Percentiles rank a stretch among this genome's conserved stretches.
Conservation (phyloP, 768 basidiomycete genomes). For the Naematelia aurantialba region DNA sequence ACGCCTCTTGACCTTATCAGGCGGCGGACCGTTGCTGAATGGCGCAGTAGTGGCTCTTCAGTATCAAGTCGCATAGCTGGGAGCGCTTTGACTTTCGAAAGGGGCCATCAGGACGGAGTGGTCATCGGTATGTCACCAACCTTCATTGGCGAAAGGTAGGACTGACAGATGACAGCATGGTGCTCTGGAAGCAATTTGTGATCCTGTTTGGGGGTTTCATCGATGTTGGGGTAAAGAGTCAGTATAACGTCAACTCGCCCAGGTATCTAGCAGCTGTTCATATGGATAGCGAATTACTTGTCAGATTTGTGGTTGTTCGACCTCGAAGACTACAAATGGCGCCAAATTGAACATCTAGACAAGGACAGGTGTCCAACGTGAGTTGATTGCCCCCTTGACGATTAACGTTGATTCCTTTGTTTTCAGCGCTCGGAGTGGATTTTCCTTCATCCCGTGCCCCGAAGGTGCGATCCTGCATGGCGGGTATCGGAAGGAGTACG, state of each 20-base stretch:
- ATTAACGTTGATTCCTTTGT: slow-evolving; percentile 53
- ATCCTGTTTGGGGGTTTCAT: slow-evolving; percentile 88
- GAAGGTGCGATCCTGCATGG: slow-evolving; percentile 81
- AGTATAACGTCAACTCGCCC: too few species aligned
- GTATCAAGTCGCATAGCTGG: slow-evolving; percentile 73
- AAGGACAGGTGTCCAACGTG: slow-evolving; percentile 70
- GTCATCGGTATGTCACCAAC: slow-evolving; percentile 62
- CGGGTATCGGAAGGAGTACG: slow-evolving; percentile 89
- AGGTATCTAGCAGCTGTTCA: not conserved
- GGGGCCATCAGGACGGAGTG: slow-evolving; percentile 73
- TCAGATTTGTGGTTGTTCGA: slow-evolving; percentile 84
- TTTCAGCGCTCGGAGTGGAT: slow-evolving; percentile 56
- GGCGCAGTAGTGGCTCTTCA: slow-evolving; percentile 58
- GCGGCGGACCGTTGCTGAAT: not conserved
- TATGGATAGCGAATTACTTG: slow-evolving; percentile 65
- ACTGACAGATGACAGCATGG: slow-evolving; percentile 59
- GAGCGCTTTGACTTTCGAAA: slow-evolving; percentile 83
- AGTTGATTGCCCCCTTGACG: slow-evolving; percentile 28
- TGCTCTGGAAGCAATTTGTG: slow-evolving; percentile 80
- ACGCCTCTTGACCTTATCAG: not conserved
- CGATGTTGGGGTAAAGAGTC: slow-evolving; percentile 78
- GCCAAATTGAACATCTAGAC: slow-evolving; percentile 68
- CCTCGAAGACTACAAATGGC: slow-evolving; percentile 81
- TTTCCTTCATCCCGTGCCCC: slow-evolving; percentile 71
- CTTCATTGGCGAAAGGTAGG: not conserved